Percentiles rank a stretch among this genome's conserved stretches.
Conservation (phyloP, 1,284 basidiomycete genomes). For the Mrakiaceae sp. region DNA sequence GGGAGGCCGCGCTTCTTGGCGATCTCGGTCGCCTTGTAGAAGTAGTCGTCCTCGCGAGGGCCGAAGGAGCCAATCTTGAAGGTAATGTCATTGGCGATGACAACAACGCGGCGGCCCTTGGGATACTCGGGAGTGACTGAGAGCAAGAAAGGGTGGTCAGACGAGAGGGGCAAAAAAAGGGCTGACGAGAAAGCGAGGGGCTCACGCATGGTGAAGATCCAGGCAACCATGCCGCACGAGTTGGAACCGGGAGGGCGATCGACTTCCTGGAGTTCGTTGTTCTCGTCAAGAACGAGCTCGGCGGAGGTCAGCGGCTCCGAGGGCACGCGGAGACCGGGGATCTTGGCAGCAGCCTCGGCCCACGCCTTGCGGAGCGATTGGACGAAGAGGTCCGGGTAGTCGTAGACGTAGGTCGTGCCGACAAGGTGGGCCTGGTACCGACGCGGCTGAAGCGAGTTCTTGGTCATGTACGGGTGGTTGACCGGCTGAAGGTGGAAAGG, state of each 20-base stretch:
- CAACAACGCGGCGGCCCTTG: slow-evolving; percentile 68
- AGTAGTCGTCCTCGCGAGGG: slow-evolving; percentile 90
- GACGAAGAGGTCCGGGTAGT: slow-evolving; percentile 97
- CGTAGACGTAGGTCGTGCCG: slow-evolving; percentile 97
- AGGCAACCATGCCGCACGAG: slow-evolving; percentile 94
- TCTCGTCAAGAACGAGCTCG: slow-evolving; percentile 89
- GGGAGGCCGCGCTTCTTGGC: slow-evolving; percentile 80
- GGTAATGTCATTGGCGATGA: slow-evolving; percentile 97
- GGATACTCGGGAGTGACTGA: slow-evolving; percentile 78
- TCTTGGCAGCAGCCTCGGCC: slow-evolving; percentile 56
- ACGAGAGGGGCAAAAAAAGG: too few relatives aligned
- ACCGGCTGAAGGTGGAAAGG: slow-evolving; percentile 88
- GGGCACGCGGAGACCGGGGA: slow-evolving; percentile 59
- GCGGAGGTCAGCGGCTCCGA: slow-evolving; percentile 67
- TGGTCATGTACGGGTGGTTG: slow-evolving; percentile 85
- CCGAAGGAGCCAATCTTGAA: slow-evolving; percentile 98
- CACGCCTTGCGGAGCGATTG: slow-evolving; percentile 92
- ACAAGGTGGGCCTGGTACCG: slow-evolving; percentile 98
- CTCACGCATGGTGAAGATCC: slow-evolving; percentile 74
- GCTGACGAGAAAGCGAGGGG: not conserved
- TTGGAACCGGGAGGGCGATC: slow-evolving; percentile 88
- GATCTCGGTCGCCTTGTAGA: slow-evolving; percentile 87
- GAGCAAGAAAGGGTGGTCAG: not conserved
- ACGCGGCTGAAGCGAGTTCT: slow-evolving; percentile 97
- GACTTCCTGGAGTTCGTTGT: slow-evolving; percentile 80